A percentile compares a stretch with the other conserved stretches of the same genome.
phyloP scores from a whole-genome alignment of 352 stramenopile genomes.

The Chrysophaeum taylorii region DNA sequence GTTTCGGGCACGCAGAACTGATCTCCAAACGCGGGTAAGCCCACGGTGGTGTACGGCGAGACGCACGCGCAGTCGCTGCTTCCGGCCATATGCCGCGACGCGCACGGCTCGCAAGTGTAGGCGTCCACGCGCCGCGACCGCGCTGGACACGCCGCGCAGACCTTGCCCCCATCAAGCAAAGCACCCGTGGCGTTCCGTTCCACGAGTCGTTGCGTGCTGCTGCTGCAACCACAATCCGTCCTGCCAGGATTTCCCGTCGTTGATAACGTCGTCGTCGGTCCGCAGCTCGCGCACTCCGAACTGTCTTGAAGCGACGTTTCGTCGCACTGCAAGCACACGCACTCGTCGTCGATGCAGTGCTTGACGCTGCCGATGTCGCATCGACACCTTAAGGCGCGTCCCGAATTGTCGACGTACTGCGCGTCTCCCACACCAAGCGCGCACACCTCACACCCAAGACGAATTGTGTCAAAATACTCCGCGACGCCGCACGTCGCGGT shows the following conservation, averaged over 20 bases:
- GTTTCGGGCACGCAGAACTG: conserved; percentile 37
- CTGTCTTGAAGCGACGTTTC: neutral
- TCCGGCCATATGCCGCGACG: conserved; percentile 64
- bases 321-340: neutral
- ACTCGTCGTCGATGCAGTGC: neutral
- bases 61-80: conserved; percentile 49
- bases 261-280: neutral
- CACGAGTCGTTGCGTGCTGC: conserved; percentile 17
- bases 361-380: neutral
- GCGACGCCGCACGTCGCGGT: neutral
- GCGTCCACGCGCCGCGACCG: conserved; percentile 40
- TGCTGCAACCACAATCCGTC: neutral
- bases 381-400: neutral
- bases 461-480: neutral
- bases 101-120: conserved; percentile 54
- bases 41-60: conserved; percentile 45
- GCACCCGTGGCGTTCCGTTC: conserved; percentile 29
- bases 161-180: conserved; percentile 45
- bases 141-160: conserved; percentile 49
- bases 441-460: neutral
- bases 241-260: too few species aligned
- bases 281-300: conserved; percentile 1
- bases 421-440: neutral
- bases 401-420: neutral
- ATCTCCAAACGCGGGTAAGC: conserved; percentile 37